Conservation (phyloP, 371 early-diverging fungal species). For the Mucor mucedo region DNA sequence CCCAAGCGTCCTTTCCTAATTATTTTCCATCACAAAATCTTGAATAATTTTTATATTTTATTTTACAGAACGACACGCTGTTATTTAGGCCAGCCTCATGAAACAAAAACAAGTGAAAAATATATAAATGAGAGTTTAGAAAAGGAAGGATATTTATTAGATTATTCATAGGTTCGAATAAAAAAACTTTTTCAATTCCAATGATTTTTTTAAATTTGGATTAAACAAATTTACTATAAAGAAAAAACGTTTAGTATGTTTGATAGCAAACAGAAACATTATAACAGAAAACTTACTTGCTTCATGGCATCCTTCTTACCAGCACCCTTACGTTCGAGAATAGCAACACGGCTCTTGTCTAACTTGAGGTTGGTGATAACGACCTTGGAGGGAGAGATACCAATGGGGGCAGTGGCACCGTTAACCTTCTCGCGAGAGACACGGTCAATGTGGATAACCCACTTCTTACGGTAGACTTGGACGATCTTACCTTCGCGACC, state of each 20-base stretch:
- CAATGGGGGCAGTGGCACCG: slow-evolving; percentile 91
- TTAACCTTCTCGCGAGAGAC: slow-evolving; percentile 96
- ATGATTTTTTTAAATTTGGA: background rate
- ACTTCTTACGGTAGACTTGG: slow-evolving; percentile 97
- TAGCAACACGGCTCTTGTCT: slow-evolving; percentile 93
- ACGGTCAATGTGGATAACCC: slow-evolving; percentile 97
- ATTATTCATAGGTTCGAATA: background rate
- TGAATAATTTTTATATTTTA: too few relatives aligned
- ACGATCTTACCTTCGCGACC: slow-evolving; percentile 97
- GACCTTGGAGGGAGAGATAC: slow-evolving; percentile 98
- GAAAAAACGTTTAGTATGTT: background rate
- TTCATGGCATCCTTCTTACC: slow-evolving; percentile 52
- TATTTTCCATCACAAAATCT: too few relatives aligned
- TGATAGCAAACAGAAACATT: background rate
- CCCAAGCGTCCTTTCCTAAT: too few relatives aligned
- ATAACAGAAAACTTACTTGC: slow-evolving; percentile 32
- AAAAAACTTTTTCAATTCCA: background rate
- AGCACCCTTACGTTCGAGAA: slow-evolving; percentile 80
- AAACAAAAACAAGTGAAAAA: background rate
- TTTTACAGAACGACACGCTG: too few relatives aligned
- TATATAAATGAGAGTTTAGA: background rate
- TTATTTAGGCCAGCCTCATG: background rate
- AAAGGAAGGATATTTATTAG: slow-evolving; percentile 3
- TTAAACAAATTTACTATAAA: slow-evolving; percentile 9
- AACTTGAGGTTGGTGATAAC: slow-evolving; percentile 93